Conservation (phyloP, 2,329 filamentous ascomycete species). For the Colletotrichum costaricense region DNA sequence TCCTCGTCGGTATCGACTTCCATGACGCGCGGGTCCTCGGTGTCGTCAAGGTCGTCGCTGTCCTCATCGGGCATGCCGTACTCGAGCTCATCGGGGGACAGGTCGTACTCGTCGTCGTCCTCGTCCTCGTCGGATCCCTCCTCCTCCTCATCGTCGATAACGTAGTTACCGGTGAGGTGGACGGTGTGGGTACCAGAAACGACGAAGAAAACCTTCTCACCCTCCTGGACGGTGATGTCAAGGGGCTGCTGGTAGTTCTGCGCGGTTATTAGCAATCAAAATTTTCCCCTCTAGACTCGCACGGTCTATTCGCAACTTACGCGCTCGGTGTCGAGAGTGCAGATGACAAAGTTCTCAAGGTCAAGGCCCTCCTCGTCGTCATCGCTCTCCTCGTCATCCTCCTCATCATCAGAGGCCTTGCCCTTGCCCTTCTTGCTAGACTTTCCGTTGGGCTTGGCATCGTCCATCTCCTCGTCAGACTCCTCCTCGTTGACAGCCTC, state of each 20-base stretch:
- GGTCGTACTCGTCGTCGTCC: slow-evolving; percentile 81
- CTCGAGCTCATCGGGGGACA: slow-evolving; percentile 84
- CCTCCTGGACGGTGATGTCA: slow-evolving; percentile 89
- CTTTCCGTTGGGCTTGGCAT: slow-evolving; percentile 71
- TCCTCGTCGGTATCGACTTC: slow-evolving; percentile 87
- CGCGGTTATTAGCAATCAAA: slow-evolving; percentile 7
- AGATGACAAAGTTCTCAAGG: slow-evolving; percentile 91
- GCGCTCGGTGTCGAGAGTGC: slow-evolving; percentile 92
- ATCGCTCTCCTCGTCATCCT: slow-evolving; percentile 62
- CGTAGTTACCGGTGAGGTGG: slow-evolving; percentile 96
- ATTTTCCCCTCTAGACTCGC: neutral
- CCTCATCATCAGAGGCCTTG: slow-evolving; percentile 72
- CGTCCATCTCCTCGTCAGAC: slow-evolving; percentile 78
- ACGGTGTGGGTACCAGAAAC: slow-evolving; percentile 91
- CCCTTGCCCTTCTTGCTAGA: slow-evolving; percentile 78
- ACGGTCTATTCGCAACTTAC: slow-evolving; percentile 62
- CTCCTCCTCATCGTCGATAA: slow-evolving; percentile 76
- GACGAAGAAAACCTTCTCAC: slow-evolving; percentile 92
- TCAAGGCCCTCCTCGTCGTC: slow-evolving; percentile 73
- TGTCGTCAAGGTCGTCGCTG: slow-evolving; percentile 80
- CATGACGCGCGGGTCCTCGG: slow-evolving; percentile 83
- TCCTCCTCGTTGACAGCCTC: slow-evolving; percentile 71
- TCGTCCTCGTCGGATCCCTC: slow-evolving; percentile 72
- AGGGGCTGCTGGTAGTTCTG: slow-evolving; percentile 96
- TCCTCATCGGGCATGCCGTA: slow-evolving; percentile 78